These are phyloP conservation scores for Lentinula sp. DNA, from an alignment of 768 basidiomycete species.

Conservation along the genomic window DNA sequence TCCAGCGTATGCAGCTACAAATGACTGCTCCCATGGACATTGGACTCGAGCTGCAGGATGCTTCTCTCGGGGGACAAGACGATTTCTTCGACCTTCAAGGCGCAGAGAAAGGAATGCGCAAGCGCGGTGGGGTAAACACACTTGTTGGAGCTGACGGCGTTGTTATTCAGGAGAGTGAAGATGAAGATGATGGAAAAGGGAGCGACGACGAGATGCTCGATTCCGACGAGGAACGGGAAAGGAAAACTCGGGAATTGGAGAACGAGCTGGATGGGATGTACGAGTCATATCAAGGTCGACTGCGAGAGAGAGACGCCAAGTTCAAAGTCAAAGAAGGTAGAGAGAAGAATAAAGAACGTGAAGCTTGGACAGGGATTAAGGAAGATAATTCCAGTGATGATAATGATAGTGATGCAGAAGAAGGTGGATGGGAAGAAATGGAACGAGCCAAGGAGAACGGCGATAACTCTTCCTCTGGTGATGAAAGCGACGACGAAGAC, in stretches of 20 bases:
- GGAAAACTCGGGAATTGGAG: conserved; percentile 60
- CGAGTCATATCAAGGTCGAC: conserved; percentile 73
- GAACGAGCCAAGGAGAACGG: conserved; percentile 45
- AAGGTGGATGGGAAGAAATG: conserved; percentile 71
- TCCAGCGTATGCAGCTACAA: conserved; percentile 92
- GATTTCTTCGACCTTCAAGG: conserved; percentile 84
- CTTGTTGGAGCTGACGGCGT: conserved; percentile 38
- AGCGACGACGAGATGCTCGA: conserved; percentile 40
- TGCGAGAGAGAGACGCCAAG: conserved; percentile 83
- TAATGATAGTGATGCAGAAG: conserved; percentile 36
- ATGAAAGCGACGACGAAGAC: conserved; percentile 41
- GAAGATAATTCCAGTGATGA: conserved; percentile 22
- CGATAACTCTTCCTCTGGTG: conserved; percentile 42
- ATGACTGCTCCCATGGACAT: conserved; percentile 99
- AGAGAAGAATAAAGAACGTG: conserved; percentile 63
- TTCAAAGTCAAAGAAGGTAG: conserved; percentile 78
- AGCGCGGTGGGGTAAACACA: conserved; percentile 32
- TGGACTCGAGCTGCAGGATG: conserved; percentile 79
- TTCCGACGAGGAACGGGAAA: conserved; percentile 66
- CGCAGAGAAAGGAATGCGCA: conserved; percentile 38
- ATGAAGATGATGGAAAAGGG: conserved; percentile 19
- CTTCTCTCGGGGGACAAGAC: conserved; percentile 70
- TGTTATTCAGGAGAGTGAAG: conserved; percentile 34
- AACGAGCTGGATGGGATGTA: conserved; percentile 87
- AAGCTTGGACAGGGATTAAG: conserved; percentile 78